Evolutionary conservation across 2,329 filamentous ascomycete genomes (phyloP).

Genomic region (Xylariaceae sp.): DNA sequence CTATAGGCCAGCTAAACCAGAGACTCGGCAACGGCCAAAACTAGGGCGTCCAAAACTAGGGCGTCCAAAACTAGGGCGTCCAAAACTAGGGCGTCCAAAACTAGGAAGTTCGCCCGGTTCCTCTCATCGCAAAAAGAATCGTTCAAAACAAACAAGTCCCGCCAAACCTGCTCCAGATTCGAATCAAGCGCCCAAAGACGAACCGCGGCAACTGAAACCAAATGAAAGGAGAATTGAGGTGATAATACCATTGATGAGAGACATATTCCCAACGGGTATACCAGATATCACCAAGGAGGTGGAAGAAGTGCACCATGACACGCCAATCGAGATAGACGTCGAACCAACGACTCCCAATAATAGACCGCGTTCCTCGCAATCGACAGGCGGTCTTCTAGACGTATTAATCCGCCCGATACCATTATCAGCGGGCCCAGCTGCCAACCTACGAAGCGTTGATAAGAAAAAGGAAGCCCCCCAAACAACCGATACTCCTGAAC

Average conservation of each 20-base stretch:
- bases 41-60: background rate
- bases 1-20: background rate
- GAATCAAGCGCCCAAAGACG: background rate
- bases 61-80: background rate
- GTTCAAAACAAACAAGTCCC: background rate
- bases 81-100: background rate
- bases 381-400: background rate
- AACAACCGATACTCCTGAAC: background rate
- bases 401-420: background rate
- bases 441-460: background rate
- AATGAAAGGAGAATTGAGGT: conserved; percentile 17
- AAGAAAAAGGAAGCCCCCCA: background rate
- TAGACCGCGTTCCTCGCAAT: background rate
- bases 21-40: background rate
- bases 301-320: background rate
- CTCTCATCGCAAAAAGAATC: conserved; percentile 1
- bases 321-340: background rate
- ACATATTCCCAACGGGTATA: background rate
- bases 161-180: background rate
- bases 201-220: background rate
- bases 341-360: background rate
- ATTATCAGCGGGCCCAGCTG: background rate
- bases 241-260: conserved; percentile 12
- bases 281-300: background rate
- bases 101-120: background rate